Evolutionary conservation across 83 land plant genomes (phyloP).

Genomic region (Picea abies): DNA sequence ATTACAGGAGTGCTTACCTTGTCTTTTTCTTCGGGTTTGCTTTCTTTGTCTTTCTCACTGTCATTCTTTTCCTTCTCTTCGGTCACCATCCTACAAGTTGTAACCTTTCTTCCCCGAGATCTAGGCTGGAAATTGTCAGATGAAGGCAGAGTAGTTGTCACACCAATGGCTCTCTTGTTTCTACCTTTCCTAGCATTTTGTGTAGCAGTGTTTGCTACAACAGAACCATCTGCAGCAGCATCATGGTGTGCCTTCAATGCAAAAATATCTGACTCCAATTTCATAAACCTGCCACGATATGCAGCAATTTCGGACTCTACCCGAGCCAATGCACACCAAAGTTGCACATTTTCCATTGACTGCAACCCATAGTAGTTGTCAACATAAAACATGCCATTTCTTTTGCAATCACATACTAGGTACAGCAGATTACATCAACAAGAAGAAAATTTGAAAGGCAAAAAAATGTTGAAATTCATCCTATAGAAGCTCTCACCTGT

Average conservation of each 20-base stretch:
- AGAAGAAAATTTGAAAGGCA: background rate
- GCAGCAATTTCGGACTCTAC: slow-evolving; percentile 27
- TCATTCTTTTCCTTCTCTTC: slow-evolving; percentile 19
- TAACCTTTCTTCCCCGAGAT: slow-evolving; percentile 24
- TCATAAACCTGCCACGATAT: slow-evolving; percentile 21
- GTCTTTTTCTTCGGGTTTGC: slow-evolving; percentile 13
- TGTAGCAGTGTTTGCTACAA: slow-evolving; percentile 9
- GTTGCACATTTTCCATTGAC: slow-evolving; percentile 36
- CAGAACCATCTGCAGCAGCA: slow-evolving; percentile 17
- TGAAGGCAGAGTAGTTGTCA: slow-evolving; percentile 18
- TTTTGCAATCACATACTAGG: background rate
- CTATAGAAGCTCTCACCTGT: slow-evolving; percentile 23
- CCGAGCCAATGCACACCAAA: slow-evolving; percentile 23
- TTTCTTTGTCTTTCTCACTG: slow-evolving; percentile 10
- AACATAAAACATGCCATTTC: background rate
- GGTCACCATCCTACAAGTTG: slow-evolving; percentile 3
- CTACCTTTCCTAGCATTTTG: slow-evolving; percentile 32
- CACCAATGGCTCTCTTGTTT: slow-evolving; percentile 23
- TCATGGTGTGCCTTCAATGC: slow-evolving; percentile 18
- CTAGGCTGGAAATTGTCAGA: slow-evolving; percentile 20
- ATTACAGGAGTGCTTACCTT: background rate
- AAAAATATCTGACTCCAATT: slow-evolving; percentile 28
- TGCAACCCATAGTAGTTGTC: slow-evolving; percentile 13
- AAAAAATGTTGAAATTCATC: background rate
- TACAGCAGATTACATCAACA: background rate